Conservation (phyloP, 2,329 filamentous ascomycete genomes). For the Seiridium unicorne region DNA sequence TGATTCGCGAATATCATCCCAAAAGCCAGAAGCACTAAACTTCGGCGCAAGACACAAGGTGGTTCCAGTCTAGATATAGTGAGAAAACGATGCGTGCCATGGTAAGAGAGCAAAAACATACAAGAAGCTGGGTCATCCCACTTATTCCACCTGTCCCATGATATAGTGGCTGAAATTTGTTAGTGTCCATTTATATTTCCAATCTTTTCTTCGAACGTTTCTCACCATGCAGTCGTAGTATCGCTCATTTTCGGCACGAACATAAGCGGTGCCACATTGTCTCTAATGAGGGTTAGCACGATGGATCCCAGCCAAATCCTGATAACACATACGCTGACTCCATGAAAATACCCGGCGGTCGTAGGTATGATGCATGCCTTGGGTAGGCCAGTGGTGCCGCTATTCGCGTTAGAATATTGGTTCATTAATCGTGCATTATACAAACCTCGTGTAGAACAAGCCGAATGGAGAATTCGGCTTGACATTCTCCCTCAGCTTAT, state of each 20-base stretch:
- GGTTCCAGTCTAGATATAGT: conserved; percentile 31
- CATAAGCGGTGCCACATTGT: conserved; percentile 25
- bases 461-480: conserved; percentile 54
- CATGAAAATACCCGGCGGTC: conserved; percentile 32
- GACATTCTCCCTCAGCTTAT: conserved; percentile 53
- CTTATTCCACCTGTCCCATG: conserved; percentile 70
- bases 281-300: conserved; percentile 10
- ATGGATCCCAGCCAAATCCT: neutral
- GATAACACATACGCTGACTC: conserved; percentile 22
- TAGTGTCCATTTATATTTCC: conserved; percentile 1
- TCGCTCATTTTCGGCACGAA: conserved; percentile 44
- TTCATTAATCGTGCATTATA: neutral
- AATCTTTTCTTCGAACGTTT: neutral
- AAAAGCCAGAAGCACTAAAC: conserved; percentile 71
- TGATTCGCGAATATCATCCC: conserved; percentile 68
- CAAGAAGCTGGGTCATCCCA: conserved; percentile 53
- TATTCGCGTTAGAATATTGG: conserved; percentile 21
- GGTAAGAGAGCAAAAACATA: conserved; percentile 33
- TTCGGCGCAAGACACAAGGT: conserved; percentile 63
- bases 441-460: conserved; percentile 63
- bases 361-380: conserved; percentile 67
- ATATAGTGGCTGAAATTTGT: conserved; percentile 52
- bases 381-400: conserved; percentile 73
- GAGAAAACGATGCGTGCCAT: conserved; percentile 19
- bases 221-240: conserved; percentile 73